Percentiles rank a stretch among this genome's conserved stretches.
Conservation (phyloP, 805 yeast species). For the Yarrowia bubula region DNA sequence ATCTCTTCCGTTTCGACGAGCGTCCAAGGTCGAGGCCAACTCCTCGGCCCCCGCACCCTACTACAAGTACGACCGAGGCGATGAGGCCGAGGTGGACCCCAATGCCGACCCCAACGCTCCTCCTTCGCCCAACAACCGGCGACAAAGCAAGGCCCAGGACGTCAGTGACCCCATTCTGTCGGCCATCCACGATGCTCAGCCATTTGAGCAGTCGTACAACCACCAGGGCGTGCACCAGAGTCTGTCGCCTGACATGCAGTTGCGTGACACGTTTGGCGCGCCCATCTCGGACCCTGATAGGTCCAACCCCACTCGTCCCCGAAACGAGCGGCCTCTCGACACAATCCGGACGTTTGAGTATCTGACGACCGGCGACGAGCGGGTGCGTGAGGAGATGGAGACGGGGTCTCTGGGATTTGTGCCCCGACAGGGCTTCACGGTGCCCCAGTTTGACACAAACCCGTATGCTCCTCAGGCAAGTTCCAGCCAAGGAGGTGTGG, state of each 20-base stretch:
- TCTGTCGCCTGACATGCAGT: slow-evolving; percentile 52
- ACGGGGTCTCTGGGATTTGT: slow-evolving; percentile 79
- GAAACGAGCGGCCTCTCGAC: slow-evolving; percentile 96
- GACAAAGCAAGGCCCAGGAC: slow-evolving; percentile 21
- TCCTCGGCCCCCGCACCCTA: slow-evolving; percentile 24
- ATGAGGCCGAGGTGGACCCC: neutral
- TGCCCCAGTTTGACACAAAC: slow-evolving; percentile 52
- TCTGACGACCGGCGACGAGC: slow-evolving; percentile 84
- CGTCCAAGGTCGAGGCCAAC: slow-evolving; percentile 20
- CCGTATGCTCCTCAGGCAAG: slow-evolving; percentile 36
- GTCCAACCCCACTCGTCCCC: slow-evolving; percentile 87
- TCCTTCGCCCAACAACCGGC: slow-evolving; percentile 23
- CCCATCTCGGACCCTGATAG: slow-evolving; percentile 76
- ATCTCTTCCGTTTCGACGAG: slow-evolving; percentile 13
- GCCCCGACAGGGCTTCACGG: slow-evolving; percentile 62
- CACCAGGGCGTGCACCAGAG: slow-evolving; percentile 39
- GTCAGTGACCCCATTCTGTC: slow-evolving; percentile 74
- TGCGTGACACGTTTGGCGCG: slow-evolving; percentile 83
- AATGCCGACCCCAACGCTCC: slow-evolving; percentile 25
- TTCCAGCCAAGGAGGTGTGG: slow-evolving; percentile 26
- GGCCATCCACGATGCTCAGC: slow-evolving; percentile 95
- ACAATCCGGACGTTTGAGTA: slow-evolving; percentile 93
- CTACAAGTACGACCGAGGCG: slow-evolving; percentile 25
- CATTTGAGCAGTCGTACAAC: slow-evolving; percentile 67
- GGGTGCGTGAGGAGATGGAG: slow-evolving; percentile 78